Conservation (phyloP, 768 basidiomycete genomes). For the Gymnopilus dilepis region DNA sequence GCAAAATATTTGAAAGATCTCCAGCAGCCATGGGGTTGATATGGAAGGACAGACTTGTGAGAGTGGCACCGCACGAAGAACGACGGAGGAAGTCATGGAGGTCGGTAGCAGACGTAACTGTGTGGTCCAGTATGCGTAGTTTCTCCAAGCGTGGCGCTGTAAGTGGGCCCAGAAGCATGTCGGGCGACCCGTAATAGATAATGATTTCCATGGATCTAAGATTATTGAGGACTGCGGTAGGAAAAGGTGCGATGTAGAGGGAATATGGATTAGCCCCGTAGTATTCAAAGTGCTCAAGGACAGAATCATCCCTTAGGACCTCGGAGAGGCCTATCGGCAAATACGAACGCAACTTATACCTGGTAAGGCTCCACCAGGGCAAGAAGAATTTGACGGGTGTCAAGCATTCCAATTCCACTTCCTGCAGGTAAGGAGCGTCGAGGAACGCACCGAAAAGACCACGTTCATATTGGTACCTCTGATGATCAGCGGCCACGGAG, state of each 20-base stretch:
- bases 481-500: neutral
- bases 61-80: neutral
- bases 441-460: neutral
- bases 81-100: neutral
- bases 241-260: neutral
- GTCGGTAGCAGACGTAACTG: neutral
- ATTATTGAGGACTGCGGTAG: neutral
- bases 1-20: neutral
- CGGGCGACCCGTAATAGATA: neutral
- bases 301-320: neutral
- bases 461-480: neutral
- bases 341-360: conserved; percentile 3
- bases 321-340: neutral
- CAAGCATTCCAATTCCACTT: conserved; percentile 3
- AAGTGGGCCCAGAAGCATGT: neutral
- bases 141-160: neutral
- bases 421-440: neutral
- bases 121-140: neutral
- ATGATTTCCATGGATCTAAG: neutral
- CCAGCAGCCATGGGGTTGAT: neutral
- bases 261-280: neutral
- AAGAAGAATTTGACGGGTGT: neutral
- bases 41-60: conserved; percentile 3
- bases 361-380: conserved; percentile 4
- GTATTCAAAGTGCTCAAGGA: conserved; percentile 12